Evolutionary conservation across 176 grass and related monocot genomes (phyloP).

Genomic region (Musa itinerans): DNA sequence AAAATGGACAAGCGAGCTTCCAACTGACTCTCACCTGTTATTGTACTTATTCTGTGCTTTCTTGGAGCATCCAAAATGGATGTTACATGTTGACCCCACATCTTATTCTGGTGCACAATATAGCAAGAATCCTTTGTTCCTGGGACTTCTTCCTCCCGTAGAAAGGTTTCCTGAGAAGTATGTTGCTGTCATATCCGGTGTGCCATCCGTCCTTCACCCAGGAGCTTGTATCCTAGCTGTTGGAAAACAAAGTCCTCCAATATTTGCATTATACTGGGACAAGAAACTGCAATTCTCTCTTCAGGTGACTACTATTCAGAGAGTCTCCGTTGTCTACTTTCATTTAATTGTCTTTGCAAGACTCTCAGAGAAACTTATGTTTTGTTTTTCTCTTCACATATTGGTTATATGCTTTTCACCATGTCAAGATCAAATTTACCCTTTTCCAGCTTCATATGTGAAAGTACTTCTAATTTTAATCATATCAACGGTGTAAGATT

Average conservation of each 20-base stretch:
- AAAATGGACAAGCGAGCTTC: conserved; percentile 74
- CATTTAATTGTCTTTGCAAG: not conserved
- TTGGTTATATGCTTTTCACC: too few relatives aligned
- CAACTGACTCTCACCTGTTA: conserved; percentile 78
- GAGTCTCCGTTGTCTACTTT: conserved; percentile 6
- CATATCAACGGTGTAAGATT: too few relatives aligned
- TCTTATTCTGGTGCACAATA: conserved; percentile 88
- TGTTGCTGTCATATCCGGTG: conserved; percentile 72
- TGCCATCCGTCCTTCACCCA: conserved; percentile 80
- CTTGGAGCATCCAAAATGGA: conserved; percentile 96
- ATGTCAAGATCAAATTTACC: too few relatives aligned
- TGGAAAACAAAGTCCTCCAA: conserved; percentile 66
- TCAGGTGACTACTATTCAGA: conserved; percentile 43
- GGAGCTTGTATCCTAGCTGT: conserved; percentile 81
- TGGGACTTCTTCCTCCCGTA: conserved; percentile 91
- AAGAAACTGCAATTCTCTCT: conserved; percentile 95
- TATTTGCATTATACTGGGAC: conserved; percentile 89
- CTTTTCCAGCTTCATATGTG: too few relatives aligned
- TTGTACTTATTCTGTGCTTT: conserved; percentile 92
- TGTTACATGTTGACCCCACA: conserved; percentile 83
- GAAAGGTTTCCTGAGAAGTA: conserved; percentile 97
- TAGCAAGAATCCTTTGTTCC: conserved; percentile 92
- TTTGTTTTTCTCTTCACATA: too few relatives aligned
- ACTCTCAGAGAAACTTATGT: too few relatives aligned
- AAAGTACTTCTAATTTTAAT: too few relatives aligned